Conservation (phyloP, 1,284 basidiomycete genomes). For the Kwoniella shivajii region DNA sequence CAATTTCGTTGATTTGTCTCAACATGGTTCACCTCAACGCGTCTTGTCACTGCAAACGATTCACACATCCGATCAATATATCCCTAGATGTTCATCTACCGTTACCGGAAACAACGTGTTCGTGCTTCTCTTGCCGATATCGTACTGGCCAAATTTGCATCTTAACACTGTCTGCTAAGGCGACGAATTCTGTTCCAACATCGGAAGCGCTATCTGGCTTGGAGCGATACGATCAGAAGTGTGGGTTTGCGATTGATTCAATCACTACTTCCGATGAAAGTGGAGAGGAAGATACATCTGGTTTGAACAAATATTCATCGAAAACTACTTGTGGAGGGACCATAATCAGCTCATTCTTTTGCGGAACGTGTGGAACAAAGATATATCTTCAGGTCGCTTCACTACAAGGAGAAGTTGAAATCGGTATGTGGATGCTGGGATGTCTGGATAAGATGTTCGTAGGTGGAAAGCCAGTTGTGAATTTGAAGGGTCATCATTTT, state of each 20-base stretch:
- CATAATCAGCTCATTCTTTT: slow-evolving; percentile 6
- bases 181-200: not conserved
- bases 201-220: not conserved
- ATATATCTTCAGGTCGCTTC: slow-evolving; percentile 3
- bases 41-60: slow-evolving; percentile 6
- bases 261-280: not conserved
- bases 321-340: slow-evolving; percentile 2
- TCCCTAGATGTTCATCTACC: not conserved
- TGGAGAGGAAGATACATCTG: not conserved
- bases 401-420: not conserved
- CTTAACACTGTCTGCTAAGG: slow-evolving; percentile 4
- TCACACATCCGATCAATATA: not conserved
- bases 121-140: slow-evolving; percentile 3
- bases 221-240: slow-evolving; percentile 3
- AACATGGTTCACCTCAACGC: not conserved
- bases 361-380: slow-evolving; percentile 5
- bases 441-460: not conserved
- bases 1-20: not conserved
- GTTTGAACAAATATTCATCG: slow-evolving; percentile 2
- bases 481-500: slow-evolving; percentile 8
- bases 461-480: not conserved
- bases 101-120: slow-evolving; percentile 4
- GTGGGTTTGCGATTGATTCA: slow-evolving; percentile 4
- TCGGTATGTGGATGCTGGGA: slow-evolving; percentile 7
- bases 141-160: slow-evolving; percentile 6